Evolutionary conservation across 176 grass and related monocot species (phyloP).

Genomic region (Carex parvula): DNA sequence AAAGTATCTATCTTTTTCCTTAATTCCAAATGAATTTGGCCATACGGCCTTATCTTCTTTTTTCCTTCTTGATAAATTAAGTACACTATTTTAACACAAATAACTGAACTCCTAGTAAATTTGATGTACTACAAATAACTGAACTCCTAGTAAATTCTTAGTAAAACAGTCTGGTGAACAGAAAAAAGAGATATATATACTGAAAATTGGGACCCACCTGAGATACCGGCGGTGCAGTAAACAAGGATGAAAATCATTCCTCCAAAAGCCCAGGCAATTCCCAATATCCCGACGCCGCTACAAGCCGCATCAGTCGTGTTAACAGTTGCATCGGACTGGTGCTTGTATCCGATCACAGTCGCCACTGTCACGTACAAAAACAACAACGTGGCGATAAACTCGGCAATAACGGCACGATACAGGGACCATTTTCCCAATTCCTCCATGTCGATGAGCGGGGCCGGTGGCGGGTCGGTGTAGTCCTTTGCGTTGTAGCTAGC

Average conservation of each 20-base stretch:
- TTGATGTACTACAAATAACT: neutral
- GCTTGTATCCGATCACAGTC: constrained; percentile 88
- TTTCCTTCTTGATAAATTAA: neutral
- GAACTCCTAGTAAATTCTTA: neutral
- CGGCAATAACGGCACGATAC: constrained; percentile 85
- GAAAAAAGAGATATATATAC: neutral
- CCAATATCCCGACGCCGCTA: constrained; percentile 72
- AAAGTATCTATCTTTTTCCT: too few species aligned
- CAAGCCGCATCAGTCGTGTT: constrained; percentile 37
- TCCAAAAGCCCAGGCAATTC: constrained; percentile 96
- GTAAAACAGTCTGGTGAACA: neutral
- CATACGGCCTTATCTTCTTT: neutral
- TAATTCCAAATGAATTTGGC: neutral
- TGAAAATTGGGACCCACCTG: constrained; percentile 28
- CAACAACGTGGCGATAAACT: constrained; percentile 90
- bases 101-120: neutral
- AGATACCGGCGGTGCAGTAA: constrained; percentile 98
- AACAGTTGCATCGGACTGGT: neutral
- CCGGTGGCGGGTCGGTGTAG: constrained; percentile 82
- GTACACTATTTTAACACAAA: neutral
- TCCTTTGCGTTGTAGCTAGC: constrained; percentile 60
- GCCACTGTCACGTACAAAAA: constrained; percentile 86
- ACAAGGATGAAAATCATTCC: constrained; percentile 99
- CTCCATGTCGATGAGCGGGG: constrained; percentile 56
- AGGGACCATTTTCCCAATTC: constrained; percentile 75